A percentile compares a stretch with the other conserved stretches of the same genome.
Conservation (phyloP, 2,329 filamentous ascomycete species). For the Graphilbum fragrans region DNA sequence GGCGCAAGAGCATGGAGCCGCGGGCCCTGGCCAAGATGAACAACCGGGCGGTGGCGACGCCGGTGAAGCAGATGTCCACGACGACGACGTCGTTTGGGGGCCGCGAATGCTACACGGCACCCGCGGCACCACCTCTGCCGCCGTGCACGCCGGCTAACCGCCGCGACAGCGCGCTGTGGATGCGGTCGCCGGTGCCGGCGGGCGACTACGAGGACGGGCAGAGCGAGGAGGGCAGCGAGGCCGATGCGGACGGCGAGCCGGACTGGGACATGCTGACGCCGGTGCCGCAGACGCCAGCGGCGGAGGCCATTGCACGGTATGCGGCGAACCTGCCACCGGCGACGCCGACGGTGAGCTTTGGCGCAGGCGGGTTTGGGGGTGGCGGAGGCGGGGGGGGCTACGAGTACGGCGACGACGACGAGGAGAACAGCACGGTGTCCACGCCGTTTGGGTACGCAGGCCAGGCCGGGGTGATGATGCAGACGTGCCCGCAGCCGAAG, state of each 20-base stretch:
- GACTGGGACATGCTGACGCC: constrained; percentile 34
- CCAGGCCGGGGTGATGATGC: constrained; percentile 24
- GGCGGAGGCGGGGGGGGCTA: constrained; percentile 10
- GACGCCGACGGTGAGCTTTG: constrained; percentile 28
- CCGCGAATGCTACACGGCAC: constrained; percentile 26
- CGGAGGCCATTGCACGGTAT: constrained; percentile 39
- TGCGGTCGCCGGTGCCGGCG: constrained; percentile 37
- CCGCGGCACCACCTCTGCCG: constrained; percentile 35
- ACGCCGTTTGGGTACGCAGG: too few species aligned
- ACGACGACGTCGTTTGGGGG: constrained; percentile 14
- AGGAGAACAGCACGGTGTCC: constrained; percentile 17
- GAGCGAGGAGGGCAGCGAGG: constrained; percentile 16
- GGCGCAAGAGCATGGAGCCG: constrained; percentile 74
- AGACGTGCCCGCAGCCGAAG: constrained; percentile 43
- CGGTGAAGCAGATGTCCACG: constrained; percentile 14
- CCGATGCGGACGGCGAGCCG: constrained; percentile 18
- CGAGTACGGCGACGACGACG: constrained; percentile 12
- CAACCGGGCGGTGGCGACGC: constrained; percentile 43
- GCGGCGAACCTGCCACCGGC: constrained; percentile 35
- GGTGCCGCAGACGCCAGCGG: constrained; percentile 45
- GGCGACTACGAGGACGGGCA: constrained; percentile 4
- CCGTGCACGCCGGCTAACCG: constrained; percentile 23
- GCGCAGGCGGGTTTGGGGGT: constrained; percentile 9
- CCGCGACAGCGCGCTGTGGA: constrained; percentile 42
- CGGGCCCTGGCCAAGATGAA: constrained; percentile 57